These are phyloP conservation scores for Hyaloscypha bicolor DNA, from an alignment of 495 filamentous ascomycete genomes.

Conservation along the genomic window DNA sequence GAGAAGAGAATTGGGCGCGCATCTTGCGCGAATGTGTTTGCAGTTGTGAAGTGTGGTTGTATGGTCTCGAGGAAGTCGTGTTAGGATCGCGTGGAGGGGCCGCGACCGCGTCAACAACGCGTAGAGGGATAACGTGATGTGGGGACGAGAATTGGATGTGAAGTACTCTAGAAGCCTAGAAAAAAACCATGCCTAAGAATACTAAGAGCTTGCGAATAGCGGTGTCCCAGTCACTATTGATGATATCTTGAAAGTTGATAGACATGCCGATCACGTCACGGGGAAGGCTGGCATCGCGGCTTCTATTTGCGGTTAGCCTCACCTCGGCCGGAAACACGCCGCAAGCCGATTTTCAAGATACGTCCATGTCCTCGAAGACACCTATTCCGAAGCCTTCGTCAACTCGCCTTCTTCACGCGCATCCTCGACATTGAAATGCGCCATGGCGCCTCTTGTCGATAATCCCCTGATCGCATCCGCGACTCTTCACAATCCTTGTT, in stretches of 20 bases:
- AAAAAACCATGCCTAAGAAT: not conserved
- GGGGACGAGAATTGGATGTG: not conserved
- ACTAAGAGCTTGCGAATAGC: no score
- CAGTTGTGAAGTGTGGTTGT: not conserved
- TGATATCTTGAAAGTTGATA: not conserved
- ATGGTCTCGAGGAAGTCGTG: not conserved
- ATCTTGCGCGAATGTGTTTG: not conserved
- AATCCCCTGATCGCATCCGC: slow-evolving; percentile 86
- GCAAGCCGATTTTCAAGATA: not conserved
- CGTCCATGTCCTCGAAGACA: not conserved
- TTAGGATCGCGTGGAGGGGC: not conserved
- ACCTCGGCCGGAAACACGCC: not conserved
- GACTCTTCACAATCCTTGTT: slow-evolving; percentile 77
- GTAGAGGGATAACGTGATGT: not conserved
- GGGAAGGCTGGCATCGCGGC: not conserved
- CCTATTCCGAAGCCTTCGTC: slow-evolving; percentile 6
- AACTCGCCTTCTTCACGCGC: slow-evolving; percentile 15
- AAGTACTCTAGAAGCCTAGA: not conserved
- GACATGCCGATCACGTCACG: not conserved
- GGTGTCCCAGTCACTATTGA: no score
- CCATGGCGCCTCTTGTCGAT: slow-evolving; percentile 75
- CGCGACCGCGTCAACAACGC: not conserved
- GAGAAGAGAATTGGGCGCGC: not conserved
- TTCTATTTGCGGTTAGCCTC: not conserved
- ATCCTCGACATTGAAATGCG: slow-evolving; percentile 24